Percentiles rank a stretch among this genome's conserved stretches.
phyloP scores from a whole-genome alignment of 2,329 filamentous ascomycete genomes.

The Pestalotiopsis sp. region DNA sequence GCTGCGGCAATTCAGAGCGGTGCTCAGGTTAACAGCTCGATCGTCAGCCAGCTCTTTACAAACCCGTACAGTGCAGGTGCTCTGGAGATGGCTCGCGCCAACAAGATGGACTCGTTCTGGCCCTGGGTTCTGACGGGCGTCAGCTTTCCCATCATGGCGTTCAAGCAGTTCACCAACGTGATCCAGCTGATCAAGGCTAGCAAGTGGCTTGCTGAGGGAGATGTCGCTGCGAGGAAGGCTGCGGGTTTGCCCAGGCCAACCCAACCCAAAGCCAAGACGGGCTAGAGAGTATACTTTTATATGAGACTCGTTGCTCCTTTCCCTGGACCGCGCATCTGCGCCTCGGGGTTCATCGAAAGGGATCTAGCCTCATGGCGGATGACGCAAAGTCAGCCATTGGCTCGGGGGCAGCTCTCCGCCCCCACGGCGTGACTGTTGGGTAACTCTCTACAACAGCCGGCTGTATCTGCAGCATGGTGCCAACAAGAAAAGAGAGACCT shows the following conservation, averaged over 20 bases:
- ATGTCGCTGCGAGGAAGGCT: constrained; percentile 65
- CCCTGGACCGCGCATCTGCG: not conserved
- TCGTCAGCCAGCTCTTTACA: constrained; percentile 77
- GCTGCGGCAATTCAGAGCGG: constrained; percentile 63
- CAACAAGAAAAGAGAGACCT: not conserved
- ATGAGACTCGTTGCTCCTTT: not conserved
- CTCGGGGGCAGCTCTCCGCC: not conserved
- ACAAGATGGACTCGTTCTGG: constrained; percentile 80
- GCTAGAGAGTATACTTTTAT: constrained; percentile 13
- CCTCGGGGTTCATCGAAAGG: not conserved
- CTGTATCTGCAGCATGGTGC: not conserved
- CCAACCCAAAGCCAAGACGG: constrained; percentile 33
- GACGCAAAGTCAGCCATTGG: not conserved
- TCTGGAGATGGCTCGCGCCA: constrained; percentile 88
- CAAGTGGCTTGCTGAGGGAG: constrained; percentile 91
- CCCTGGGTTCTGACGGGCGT: constrained; percentile 76
- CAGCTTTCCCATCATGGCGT: constrained; percentile 83
- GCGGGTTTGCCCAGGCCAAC: constrained; percentile 54
- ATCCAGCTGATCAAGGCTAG: constrained; percentile 93
- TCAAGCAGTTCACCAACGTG: constrained; percentile 93
- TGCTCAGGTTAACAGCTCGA: constrained; percentile 69
- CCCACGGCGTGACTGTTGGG: not conserved
- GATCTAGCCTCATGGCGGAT: not conserved
- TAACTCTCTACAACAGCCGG: not conserved
- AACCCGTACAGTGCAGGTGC: constrained; percentile 92